Evolutionary conservation across 768 basidiomycete species (phyloP).

Genomic region (Suillus cothurnatus): DNA sequence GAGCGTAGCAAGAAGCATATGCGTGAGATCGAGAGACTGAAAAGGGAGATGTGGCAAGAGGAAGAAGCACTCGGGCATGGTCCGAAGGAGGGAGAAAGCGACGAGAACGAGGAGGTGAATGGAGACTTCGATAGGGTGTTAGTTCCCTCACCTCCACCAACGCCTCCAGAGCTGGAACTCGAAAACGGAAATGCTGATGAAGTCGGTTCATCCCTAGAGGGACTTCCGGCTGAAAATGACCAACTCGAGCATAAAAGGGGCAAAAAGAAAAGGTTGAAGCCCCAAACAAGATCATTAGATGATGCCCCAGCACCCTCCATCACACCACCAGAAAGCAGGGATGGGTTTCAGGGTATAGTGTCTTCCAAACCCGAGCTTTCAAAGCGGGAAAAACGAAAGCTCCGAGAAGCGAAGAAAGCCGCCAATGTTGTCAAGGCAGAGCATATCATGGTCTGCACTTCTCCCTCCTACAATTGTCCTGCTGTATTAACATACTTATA

Average conservation of each 20-base stretch:
- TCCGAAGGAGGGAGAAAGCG: conserved; percentile 33
- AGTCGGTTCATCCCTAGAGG: not conserved
- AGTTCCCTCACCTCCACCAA: conserved; percentile 16
- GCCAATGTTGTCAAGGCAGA: conserved; percentile 11
- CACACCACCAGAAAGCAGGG: not conserved
- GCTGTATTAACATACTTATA: conserved; percentile 21
- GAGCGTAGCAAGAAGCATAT: conserved; percentile 94
- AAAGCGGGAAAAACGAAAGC: conserved; percentile 82
- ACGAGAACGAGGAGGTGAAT: conserved; percentile 23
- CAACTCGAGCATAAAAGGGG: conserved; percentile 1
- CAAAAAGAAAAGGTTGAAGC: conserved; percentile 15
- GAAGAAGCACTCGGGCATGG: conserved; percentile 63
- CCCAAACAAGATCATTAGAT: conserved; percentile 4
- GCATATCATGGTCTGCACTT: conserved; percentile 14
- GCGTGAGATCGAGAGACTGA: conserved; percentile 81
- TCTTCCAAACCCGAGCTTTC: conserved; percentile 41
- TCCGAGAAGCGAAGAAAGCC: conserved; percentile 73
- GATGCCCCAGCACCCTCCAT: not conserved
- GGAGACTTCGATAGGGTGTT: conserved; percentile 4
- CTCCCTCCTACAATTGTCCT: not conserved
- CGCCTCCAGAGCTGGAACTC: conserved; percentile 9
- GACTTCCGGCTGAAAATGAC: conserved; percentile 11
- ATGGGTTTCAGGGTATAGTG: conserved; percentile 2
- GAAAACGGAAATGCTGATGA: conserved; percentile 9
- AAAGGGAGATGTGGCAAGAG: conserved; percentile 76